Evolutionary conservation across 108 stramenopile genomes (phyloP).

Genomic region (Discostella stelligeroides): DNA sequence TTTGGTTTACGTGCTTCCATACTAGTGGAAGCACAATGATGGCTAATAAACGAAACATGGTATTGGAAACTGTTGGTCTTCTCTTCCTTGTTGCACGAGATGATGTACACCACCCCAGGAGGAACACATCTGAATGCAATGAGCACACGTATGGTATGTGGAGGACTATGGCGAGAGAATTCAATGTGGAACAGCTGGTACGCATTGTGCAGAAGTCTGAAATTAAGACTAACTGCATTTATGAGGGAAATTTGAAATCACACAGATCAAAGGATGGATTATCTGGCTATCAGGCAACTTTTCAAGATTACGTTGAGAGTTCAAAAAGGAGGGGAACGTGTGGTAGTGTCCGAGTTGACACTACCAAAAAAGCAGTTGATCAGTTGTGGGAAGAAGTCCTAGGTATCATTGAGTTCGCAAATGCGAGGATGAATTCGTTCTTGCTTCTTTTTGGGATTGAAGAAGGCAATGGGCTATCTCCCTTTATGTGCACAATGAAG

Average conservation of each 20-base stretch:
- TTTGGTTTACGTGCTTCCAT: conserved; percentile 20
- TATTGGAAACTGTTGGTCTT: conserved; percentile 14
- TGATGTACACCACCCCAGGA: conserved; percentile 19
- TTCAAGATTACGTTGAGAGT: conserved; percentile 7
- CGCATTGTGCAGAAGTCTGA: conserved; percentile 17
- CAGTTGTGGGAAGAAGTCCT: conserved; percentile 24
- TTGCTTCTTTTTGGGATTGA: conserved; percentile 20
- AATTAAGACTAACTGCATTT: conserved; percentile 13
- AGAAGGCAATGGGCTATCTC: conserved; percentile 22
- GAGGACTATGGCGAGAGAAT: conserved; percentile 11
- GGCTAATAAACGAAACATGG: conserved; percentile 22
- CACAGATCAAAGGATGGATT: background rate
- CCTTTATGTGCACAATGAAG: background rate
- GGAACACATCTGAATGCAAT: conserved; percentile 24
- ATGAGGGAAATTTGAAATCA: conserved; percentile 5
- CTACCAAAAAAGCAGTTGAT: conserved; percentile 1
- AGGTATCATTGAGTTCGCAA: conserved; percentile 14
- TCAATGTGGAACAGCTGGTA: conserved; percentile 25
- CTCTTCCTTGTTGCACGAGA: conserved; percentile 14
- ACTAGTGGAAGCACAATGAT: conserved; percentile 16
- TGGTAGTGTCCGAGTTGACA: background rate
- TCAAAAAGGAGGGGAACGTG: background rate
- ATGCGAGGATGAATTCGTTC: conserved; percentile 4
- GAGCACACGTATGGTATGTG: conserved; percentile 30
- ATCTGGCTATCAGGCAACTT: conserved; percentile 13